Conservation (phyloP, 2,329 filamentous ascomycete genomes). For the Fusarium nelsonii region DNA sequence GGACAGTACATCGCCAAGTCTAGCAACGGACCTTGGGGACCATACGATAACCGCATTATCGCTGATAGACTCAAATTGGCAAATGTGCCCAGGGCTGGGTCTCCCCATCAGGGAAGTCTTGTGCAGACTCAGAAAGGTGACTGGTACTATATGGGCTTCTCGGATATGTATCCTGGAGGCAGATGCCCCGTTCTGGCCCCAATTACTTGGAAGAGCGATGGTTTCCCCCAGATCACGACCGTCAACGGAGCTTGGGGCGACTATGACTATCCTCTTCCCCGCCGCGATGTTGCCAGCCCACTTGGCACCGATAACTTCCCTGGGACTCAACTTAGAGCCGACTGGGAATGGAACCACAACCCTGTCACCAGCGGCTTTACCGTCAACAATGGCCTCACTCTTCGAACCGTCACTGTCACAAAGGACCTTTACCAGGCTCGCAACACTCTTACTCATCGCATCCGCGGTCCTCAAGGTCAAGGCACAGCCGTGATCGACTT, state of each 20-base stretch:
- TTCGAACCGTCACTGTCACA: constrained; percentile 13
- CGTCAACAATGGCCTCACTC: constrained; percentile 14
- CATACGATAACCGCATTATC: constrained; percentile 62
- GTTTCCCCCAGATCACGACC: not conserved
- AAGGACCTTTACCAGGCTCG: constrained; percentile 22
- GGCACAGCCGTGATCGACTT: constrained; percentile 8
- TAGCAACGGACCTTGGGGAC: constrained; percentile 58
- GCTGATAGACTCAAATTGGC: constrained; percentile 51
- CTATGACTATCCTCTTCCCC: constrained; percentile 13
- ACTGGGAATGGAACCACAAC: constrained; percentile 29
- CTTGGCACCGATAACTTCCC: constrained; percentile 9
- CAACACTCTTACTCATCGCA: constrained; percentile 12
- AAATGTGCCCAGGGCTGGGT: constrained; percentile 58
- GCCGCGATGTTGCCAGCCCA: not conserved
- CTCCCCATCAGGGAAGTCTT: constrained; percentile 67
- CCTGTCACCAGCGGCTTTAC: constrained; percentile 9
- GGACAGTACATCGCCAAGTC: constrained; percentile 63
- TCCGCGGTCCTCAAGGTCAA: constrained; percentile 9
- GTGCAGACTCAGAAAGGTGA: constrained; percentile 63
- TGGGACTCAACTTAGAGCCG: not conserved
- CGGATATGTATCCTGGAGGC: constrained; percentile 66
- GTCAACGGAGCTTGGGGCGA: constrained; percentile 15
- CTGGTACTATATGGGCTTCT: constrained; percentile 71
- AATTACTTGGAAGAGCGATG: constrained; percentile 49
- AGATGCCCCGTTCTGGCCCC: constrained; percentile 69